Evolutionary conservation across 352 stramenopile species (phyloP).

Genomic region (Pythium sp.): DNA sequence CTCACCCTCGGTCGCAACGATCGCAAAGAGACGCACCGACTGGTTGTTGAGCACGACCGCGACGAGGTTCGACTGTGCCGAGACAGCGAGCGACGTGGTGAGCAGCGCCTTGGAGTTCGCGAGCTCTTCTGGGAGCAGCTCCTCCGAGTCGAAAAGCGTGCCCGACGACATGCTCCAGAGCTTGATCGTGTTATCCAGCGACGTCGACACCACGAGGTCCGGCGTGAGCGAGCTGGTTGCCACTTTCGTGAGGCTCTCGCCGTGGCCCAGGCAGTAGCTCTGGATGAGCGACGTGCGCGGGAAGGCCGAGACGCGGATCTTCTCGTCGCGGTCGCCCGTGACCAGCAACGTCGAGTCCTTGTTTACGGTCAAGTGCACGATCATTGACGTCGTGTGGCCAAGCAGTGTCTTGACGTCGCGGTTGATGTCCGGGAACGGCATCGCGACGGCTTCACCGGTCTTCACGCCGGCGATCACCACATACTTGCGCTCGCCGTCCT

Average conservation of each 20-base stretch:
- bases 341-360: conserved; percentile 55
- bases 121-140: conserved; percentile 32
- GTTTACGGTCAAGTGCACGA: conserved; percentile 69
- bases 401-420: conserved; percentile 72
- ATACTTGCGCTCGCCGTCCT: conserved; percentile 35
- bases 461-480: conserved; percentile 76
- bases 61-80: conserved; percentile 51
- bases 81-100: conserved; percentile 59
- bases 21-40: conserved; percentile 52
- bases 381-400: conserved; percentile 86
- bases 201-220: conserved; percentile 63
- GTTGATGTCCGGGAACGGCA: conserved; percentile 68
- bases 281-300: conserved; percentile 68
- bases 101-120: conserved; percentile 42
- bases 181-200: conserved; percentile 81
- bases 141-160: conserved; percentile 50
- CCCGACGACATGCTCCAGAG: conserved; percentile 62
- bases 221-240: conserved; percentile 39
- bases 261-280: conserved; percentile 83
- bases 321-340: conserved; percentile 81
- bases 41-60: conserved; percentile 51
- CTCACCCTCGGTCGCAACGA: conserved; percentile 26
- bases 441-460: conserved; percentile 75
- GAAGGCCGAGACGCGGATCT: conserved; percentile 83
- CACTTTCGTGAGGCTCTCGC: conserved; percentile 61